Conservation (phyloP, 768 basidiomycete species). For the Mycena crocata region DNA sequence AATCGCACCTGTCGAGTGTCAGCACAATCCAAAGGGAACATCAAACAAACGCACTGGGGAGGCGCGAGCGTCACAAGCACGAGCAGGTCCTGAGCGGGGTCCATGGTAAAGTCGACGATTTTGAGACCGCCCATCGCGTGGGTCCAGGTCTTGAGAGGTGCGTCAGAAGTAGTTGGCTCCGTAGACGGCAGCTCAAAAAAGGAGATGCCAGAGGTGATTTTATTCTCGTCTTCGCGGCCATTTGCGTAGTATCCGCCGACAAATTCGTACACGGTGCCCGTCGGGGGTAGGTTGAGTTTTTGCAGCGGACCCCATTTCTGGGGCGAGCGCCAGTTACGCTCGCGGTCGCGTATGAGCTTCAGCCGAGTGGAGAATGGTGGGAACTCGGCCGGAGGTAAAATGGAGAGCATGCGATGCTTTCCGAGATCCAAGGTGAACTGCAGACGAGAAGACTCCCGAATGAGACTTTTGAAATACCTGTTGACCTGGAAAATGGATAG, state of each 20-base stretch:
- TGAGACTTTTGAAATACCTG: constrained; percentile 50
- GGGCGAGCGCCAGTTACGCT: constrained; percentile 61
- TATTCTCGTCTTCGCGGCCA: constrained; percentile 56
- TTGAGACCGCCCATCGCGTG: constrained; percentile 55
- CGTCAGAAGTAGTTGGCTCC: constrained; percentile 45
- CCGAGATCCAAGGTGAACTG: constrained; percentile 64
- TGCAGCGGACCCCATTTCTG: constrained; percentile 49
- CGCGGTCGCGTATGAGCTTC: constrained; percentile 52
- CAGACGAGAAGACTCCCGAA: constrained; percentile 56
- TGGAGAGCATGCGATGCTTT: constrained; percentile 57
- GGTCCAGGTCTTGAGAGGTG: constrained; percentile 51
- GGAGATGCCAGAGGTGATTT: constrained; percentile 57
- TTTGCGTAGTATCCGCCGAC: constrained; percentile 63
- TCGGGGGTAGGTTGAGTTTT: constrained; percentile 53
- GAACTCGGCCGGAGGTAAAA: constrained; percentile 43
- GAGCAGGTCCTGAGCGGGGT: constrained; percentile 65
- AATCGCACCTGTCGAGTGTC: constrained; percentile 47
- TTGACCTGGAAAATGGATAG: constrained; percentile 47
- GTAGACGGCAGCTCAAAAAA: constrained; percentile 61
- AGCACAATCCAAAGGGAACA: constrained; percentile 6
- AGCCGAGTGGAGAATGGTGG: constrained; percentile 55
- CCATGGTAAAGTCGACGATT: constrained; percentile 69
- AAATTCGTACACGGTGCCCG: constrained; percentile 64
- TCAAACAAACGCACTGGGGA: constrained; percentile 49
- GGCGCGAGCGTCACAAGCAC: constrained; percentile 60